Conservation (phyloP, 2,329 filamentous ascomycete species). For the Colletotrichum truncatum region DNA sequence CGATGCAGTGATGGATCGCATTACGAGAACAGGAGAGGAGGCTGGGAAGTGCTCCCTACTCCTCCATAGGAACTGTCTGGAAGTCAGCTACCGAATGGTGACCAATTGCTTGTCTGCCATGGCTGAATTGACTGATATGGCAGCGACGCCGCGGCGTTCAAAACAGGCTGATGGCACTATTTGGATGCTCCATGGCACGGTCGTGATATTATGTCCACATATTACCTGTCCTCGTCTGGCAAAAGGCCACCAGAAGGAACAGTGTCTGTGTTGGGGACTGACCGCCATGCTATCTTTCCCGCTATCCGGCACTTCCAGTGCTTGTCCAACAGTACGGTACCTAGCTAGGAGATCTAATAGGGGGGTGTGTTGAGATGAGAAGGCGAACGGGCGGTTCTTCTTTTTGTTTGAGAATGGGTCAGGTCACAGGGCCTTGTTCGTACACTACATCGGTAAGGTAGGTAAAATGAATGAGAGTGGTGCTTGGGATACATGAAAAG, state of each 20-base stretch:
- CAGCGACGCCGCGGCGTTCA: background rate
- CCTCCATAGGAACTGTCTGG: background rate
- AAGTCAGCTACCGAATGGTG: background rate
- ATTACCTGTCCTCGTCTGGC: background rate
- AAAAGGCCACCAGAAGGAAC: background rate
- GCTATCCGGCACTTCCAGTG: no score
- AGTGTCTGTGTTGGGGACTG: background rate
- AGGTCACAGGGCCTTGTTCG: background rate
- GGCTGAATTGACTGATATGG: background rate
- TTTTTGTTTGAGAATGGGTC: background rate
- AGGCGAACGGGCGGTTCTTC: background rate
- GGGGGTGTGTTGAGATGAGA: background rate
- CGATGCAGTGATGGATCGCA: background rate
- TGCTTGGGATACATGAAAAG: background rate
- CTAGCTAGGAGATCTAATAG: background rate
- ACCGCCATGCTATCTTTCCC: background rate
- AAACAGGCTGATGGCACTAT: conserved; percentile 1
- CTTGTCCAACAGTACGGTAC: background rate
- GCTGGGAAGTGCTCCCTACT: background rate
- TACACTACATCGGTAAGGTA: background rate
- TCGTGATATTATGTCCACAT: background rate
- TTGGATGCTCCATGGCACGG: background rate
- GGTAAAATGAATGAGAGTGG: background rate
- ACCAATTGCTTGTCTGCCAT: background rate
- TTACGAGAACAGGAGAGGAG: background rate